Evolutionary conservation across 371 early-diverging fungal genomes (phyloP).

Genomic region (Paramicrosporidium saccamoebae): DNA sequence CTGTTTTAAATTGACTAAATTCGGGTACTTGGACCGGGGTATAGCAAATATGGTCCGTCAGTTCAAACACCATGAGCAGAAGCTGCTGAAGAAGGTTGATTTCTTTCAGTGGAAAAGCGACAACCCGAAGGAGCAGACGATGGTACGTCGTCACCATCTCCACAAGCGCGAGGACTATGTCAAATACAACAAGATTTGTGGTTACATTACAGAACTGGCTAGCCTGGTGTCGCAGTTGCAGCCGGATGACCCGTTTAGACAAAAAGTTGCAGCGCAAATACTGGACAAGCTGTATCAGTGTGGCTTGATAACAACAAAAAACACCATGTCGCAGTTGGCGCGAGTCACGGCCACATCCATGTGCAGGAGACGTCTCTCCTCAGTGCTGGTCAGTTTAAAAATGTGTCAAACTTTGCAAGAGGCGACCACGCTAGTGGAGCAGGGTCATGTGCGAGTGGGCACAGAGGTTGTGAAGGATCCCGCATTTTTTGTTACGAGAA

Average conservation of each 20-base stretch:
- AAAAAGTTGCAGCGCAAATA: slow-evolving; percentile 33
- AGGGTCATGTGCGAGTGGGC: slow-evolving; percentile 91
- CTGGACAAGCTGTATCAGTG: slow-evolving; percentile 63
- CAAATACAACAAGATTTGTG: slow-evolving; percentile 69
- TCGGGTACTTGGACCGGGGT: too few species aligned
- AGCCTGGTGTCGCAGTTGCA: slow-evolving; percentile 60
- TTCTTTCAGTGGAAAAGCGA: slow-evolving; percentile 90
- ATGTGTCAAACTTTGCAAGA: slow-evolving; percentile 87
- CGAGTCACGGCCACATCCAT: slow-evolving; percentile 71
- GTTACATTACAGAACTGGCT: slow-evolving; percentile 52
- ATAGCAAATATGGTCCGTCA: slow-evolving; percentile 19
- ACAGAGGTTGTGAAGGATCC: slow-evolving; percentile 67
- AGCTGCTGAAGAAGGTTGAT: slow-evolving; percentile 90
- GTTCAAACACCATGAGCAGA: slow-evolving; percentile 88
- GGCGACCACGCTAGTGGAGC: slow-evolving; percentile 78
- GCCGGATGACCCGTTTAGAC: slow-evolving; percentile 55
- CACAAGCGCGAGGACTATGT: slow-evolving; percentile 54
- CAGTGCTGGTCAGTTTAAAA: slow-evolving; percentile 72
- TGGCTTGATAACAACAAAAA: slow-evolving; percentile 55
- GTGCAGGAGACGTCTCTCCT: slow-evolving; percentile 68
- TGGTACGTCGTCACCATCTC: slow-evolving; percentile 69
- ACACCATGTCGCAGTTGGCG: slow-evolving; percentile 50
- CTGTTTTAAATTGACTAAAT: too few species aligned
- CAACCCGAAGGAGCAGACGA: slow-evolving; percentile 50
- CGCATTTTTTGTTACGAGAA: slow-evolving; percentile 54